Conservation (phyloP, 768 basidiomycete genomes). For the Boletus vermiculosoides region DNA sequence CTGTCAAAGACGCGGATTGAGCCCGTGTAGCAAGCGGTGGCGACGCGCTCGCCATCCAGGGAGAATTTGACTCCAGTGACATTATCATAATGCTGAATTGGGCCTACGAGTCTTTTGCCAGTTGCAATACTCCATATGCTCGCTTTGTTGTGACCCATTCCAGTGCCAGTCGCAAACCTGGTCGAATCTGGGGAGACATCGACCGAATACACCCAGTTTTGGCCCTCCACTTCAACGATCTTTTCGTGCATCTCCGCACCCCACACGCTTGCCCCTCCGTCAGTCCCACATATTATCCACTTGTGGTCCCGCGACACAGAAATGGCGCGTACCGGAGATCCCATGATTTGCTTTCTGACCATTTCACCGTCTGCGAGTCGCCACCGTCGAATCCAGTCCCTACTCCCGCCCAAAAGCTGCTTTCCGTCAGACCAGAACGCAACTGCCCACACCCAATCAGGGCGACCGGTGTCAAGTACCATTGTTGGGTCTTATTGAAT, state of each 20-base stretch:
- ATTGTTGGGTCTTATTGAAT: too few species aligned
- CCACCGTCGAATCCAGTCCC: too few species aligned
- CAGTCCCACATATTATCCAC: background rate
- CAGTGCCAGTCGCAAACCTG: background rate
- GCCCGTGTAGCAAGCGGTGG: too few species aligned
- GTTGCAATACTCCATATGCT: background rate
- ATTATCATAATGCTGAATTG: accelerated
- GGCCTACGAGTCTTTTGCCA: too few species aligned
- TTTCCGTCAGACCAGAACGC: too few species aligned
- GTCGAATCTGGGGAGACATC: background rate
- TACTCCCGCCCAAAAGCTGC: too few species aligned
- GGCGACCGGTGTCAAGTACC: too few species aligned
- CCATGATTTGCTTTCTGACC: too few species aligned
- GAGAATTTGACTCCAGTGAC: background rate
- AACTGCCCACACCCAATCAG: too few species aligned
- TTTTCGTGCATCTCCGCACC: background rate
- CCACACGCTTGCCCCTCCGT: background rate
- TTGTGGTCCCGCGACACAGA: background rate
- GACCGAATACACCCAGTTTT: accelerated
- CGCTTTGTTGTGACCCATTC: background rate
- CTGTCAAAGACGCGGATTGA: too few species aligned
- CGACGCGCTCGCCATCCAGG: background rate
- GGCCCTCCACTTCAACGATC: background rate
- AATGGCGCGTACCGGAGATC: too few species aligned
- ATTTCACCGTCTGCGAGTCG: too few species aligned